Evolutionary conservation across 495 filamentous ascomycete species (phyloP), one percentile per base, ranked within the genome.

Genomic region (Daldinia grandis): DNA sequence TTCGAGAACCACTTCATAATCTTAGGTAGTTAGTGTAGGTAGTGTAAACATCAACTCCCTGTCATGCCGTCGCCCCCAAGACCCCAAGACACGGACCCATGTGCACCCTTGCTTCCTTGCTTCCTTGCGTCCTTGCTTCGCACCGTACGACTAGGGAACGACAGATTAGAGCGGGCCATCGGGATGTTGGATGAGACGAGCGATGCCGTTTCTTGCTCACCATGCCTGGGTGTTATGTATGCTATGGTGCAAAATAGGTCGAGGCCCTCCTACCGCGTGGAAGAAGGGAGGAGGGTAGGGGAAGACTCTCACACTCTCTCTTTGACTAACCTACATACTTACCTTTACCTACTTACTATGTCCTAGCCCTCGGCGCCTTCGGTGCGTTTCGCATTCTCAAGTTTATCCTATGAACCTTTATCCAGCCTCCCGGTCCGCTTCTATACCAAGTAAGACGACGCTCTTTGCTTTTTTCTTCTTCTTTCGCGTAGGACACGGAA

Each of bases 371-470:
- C 42, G 42, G 17, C 50, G 54, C 58, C 62, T 24, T 71, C 24
- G 28, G 19, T 60, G 53, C 31, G 61, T 38, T 58, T 68, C 35
- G 57, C 42, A 44, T 44, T 57, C 27, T 31, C 59, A 60, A 57
- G 56, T 68, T 73, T 73, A 73, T 67, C 70, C 70, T 66, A 54
- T 68, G 59, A 17, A 59, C 50, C 62, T 51, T 72, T 68, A 73
- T 68, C 65, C 70, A 40, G 61, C 10, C 51, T 68, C 57, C 65
- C 65, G 64, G 64, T 54, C 58, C 17, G 37, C 49, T 59, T 57
- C 51, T 66, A 62, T 6, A 62, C 64, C 64, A 68, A 65, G n/a
- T n/a, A n/a, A 27, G 60, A 50, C 53, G 47, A 56, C 17, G 69
- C 42, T 9, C 7, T 21, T 21, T 30, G 58, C 58, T 67, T 47